Base-by-base conservation (phyloP, 305 asterid genomes). In the Fraxinus floribunda region DNA sequence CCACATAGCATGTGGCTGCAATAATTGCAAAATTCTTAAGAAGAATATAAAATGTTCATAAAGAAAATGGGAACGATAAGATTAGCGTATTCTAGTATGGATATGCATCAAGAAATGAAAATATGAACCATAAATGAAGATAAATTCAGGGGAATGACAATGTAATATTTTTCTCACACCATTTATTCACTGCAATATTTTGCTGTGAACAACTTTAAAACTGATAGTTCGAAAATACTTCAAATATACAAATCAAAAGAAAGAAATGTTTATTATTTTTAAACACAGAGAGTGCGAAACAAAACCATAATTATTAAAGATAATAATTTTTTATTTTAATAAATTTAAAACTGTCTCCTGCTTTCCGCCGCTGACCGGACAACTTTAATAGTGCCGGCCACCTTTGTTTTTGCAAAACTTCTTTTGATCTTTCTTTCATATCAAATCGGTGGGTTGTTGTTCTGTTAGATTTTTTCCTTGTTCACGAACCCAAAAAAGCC, bases 341-440 rank as follows among this genome's bases (percentile, higher is more conserved):
- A 39, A 55, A 83, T 38, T 72, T 76, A 24, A 39, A 16, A 22
- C 5, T 79, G 85, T 80, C 82, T 85, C 88, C 86, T 78, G 73
- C 88, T 83, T 86, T 86, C 30, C 62, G 87, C 79, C 75, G 83
- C 75, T 73, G 80, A 88, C 72, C 81, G 83, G 87, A 82, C 87
- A 83, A 55, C 83, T 86, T 84, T 85, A 83, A 55, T 81, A 75
- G 52, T 55, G 88, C 89, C 82, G 86, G 87, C 88, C 88, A 85
- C 87, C 86, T 66, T 83, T 75, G 81, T 72, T 80, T 46, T 71
- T 41, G 75, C 49, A 82, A 83, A 81, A 22, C 77, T 70, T 26
- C 15, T 49, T 80, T 78, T 60, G 4, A 79, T 81, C 81, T 71
- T 80, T 68, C 35, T 85, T 77, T 32, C 32, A 39, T 80, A 39